Conservation (phyloP, 1,284 basidiomycete species). For the Sanguinoderma infundibulare region DNA sequence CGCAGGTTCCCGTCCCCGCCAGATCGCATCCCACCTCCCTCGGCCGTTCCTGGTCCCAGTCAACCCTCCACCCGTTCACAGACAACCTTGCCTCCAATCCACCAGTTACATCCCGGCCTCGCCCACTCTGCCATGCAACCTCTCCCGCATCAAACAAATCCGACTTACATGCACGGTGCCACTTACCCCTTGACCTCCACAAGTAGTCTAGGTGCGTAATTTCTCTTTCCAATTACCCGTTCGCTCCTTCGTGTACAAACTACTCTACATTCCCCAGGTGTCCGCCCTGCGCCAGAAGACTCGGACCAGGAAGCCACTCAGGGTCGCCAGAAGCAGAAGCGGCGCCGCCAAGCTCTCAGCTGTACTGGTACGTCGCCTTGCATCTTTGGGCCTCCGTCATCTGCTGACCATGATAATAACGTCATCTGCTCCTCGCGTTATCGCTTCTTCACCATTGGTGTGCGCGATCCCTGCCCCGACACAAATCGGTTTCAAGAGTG, state of each 20-base stretch:
- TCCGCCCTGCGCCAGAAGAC: conserved; percentile 39
- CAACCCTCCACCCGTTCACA: conserved; percentile 17
- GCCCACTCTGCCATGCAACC: conserved; percentile 38
- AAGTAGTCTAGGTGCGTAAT: conserved; percentile 26
- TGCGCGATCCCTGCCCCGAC: not conserved
- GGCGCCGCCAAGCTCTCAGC: conserved; percentile 73
- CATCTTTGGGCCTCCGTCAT: not conserved
- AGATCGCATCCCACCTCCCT: conserved; percentile 17
- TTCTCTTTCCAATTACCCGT: not conserved
- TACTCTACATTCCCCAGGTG: conserved; percentile 15
- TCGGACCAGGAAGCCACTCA: conserved; percentile 54
- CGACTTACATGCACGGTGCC: conserved; percentile 19
- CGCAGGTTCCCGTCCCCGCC: conserved; percentile 22
- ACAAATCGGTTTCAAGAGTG: conserved; percentile 45
- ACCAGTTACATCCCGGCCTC: conserved; percentile 64
- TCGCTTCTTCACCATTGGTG: conserved; percentile 10
- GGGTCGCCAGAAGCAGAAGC: conserved; percentile 73
- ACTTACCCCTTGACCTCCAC: conserved; percentile 28
- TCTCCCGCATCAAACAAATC: conserved; percentile 2
- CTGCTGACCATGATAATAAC: conserved; percentile 18
- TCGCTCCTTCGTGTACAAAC: not conserved
- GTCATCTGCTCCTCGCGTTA: conserved; percentile 12
- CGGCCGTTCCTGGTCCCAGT: conserved; percentile 15
- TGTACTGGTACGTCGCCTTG: conserved; percentile 64
- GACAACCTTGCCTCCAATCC: conserved; percentile 62